Evolutionary conservation across 2,329 filamentous ascomycete genomes (phyloP).

Genomic region (Pseudocercospora pini-densiflorae): DNA sequence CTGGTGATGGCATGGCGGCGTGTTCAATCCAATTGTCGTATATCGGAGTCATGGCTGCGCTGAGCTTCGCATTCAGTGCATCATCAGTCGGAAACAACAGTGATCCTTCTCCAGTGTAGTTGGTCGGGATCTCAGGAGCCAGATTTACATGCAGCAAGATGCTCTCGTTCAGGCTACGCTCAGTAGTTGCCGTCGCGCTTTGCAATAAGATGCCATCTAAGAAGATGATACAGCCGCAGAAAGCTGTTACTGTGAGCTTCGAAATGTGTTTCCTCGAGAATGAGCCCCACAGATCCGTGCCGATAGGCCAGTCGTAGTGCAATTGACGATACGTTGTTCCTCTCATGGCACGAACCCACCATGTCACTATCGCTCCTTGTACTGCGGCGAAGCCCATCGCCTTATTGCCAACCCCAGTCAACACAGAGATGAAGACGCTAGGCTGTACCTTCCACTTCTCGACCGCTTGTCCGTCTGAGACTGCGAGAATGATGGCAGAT

Average conservation of each 20-base stretch:
- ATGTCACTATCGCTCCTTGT: slow-evolving; percentile 16
- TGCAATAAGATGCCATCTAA: slow-evolving; percentile 15
- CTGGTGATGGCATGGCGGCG: not conserved
- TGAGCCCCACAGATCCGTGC: slow-evolving; percentile 3
- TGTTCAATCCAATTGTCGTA: slow-evolving; percentile 5
- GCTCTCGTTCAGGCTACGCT: not conserved
- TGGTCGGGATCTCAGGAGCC: slow-evolving; percentile 9
- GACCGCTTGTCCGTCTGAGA: slow-evolving; percentile 14
- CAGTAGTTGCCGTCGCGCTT: slow-evolving; percentile 5
- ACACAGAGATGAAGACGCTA: slow-evolving; percentile 13
- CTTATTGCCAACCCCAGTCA: slow-evolving; percentile 19
- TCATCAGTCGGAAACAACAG: not conserved
- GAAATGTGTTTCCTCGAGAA: not conserved
- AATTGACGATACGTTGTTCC: slow-evolving; percentile 5
- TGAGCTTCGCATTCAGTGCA: slow-evolving; percentile 1
- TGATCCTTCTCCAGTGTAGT: slow-evolving; percentile 7
- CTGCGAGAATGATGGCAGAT: slow-evolving; percentile 1
- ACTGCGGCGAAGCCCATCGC: slow-evolving; percentile 13
- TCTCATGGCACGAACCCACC: slow-evolving; percentile 12
- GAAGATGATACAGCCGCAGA: slow-evolving; percentile 12
- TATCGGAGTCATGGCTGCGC: not conserved
- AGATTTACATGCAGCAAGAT: not conserved
- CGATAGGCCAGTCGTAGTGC: slow-evolving; percentile 13
- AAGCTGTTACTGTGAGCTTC: not conserved
- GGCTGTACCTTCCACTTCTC: slow-evolving; percentile 11